phyloP scores from a whole-genome alignment of 768 basidiomycete genomes.

The Hemileccinum impolitum region DNA sequence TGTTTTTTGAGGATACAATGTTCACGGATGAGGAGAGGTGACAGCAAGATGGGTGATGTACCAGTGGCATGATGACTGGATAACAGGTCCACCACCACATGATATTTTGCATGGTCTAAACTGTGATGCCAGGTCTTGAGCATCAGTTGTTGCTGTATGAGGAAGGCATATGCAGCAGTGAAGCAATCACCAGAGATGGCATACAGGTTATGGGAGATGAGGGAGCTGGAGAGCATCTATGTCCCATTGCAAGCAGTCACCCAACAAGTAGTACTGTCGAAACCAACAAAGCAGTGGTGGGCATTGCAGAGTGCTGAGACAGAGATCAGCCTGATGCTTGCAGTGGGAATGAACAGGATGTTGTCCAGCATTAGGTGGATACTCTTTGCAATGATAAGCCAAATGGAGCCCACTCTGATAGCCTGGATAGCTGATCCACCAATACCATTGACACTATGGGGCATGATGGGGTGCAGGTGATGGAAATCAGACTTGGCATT shows the following conservation, averaged over 20 bases:
- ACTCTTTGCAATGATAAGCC: not conserved
- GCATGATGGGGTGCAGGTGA: conserved; percentile 4
- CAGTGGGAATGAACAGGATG: conserved; percentile 21
- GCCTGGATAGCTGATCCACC: conserved; percentile 17
- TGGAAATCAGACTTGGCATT: conserved; percentile 14
- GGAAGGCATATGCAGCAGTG: conserved; percentile 16
- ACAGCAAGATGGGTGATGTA: conserved; percentile 2
- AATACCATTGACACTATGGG: conserved; percentile 10
- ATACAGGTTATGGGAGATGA: not conserved
- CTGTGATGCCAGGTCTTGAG: conserved; percentile 29
- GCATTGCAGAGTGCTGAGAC: conserved; percentile 15
- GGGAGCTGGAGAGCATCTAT: not conserved
- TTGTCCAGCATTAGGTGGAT: conserved; percentile 12
- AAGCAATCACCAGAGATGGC: not conserved
- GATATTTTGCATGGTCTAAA: conserved; percentile 30
- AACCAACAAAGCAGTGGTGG: conserved; percentile 7
- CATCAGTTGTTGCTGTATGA: not conserved
- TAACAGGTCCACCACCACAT: conserved; percentile 14
- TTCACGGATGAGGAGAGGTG: conserved; percentile 27
- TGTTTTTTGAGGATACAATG: conserved; percentile 40
- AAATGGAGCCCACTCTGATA: conserved; percentile 12
- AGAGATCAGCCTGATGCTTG: conserved; percentile 24
- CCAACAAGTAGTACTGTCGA: conserved; percentile 14
- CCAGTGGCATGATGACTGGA: conserved; percentile 9
- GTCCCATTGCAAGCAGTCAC: not conserved